A percentile compares a stretch with the other conserved stretches of the same genome.
Conservation (phyloP, 768 basidiomycete genomes). For the Auriscalpium vulgare region DNA sequence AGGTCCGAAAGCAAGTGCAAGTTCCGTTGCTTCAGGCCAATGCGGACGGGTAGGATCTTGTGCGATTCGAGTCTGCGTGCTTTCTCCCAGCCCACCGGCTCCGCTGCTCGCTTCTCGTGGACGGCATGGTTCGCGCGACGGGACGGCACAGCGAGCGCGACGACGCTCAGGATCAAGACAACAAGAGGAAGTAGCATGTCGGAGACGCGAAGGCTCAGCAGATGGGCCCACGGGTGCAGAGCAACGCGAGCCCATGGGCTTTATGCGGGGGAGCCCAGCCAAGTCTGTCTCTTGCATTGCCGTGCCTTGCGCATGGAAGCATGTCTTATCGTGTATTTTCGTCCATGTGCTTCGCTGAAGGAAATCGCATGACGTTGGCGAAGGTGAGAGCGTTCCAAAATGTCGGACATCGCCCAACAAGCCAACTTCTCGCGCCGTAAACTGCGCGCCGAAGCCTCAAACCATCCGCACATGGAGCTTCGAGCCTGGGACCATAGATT, state of each 20-base stretch:
- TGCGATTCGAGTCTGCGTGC: slow-evolving; percentile 24
- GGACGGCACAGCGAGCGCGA: slow-evolving; percentile 14
- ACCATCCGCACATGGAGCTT: no score
- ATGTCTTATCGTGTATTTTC: background rate
- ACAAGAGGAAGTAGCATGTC: background rate
- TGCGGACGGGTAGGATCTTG: slow-evolving; percentile 34
- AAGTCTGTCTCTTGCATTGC: background rate
- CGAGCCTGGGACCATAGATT: no score
- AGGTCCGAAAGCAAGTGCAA: slow-evolving; percentile 31
- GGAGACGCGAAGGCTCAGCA: background rate
- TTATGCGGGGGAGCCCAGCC: background rate
- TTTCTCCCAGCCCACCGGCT: slow-evolving; percentile 26
- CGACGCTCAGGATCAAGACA: slow-evolving; percentile 10
- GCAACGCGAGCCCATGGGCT: background rate
- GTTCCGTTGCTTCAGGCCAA: slow-evolving; percentile 38
- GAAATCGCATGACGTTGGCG: background rate
- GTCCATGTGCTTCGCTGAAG: background rate
- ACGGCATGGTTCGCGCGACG: slow-evolving; percentile 19
- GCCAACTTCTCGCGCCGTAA: no score
- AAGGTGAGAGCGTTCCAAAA: no score
- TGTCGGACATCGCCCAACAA: no score
- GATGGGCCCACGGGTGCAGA: background rate
- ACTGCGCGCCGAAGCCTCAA: no score
- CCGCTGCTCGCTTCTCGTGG: slow-evolving; percentile 31
- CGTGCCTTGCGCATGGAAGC: background rate